Conservation (phyloP, 148 eudicot species). For the Agrostemma githago region DNA sequence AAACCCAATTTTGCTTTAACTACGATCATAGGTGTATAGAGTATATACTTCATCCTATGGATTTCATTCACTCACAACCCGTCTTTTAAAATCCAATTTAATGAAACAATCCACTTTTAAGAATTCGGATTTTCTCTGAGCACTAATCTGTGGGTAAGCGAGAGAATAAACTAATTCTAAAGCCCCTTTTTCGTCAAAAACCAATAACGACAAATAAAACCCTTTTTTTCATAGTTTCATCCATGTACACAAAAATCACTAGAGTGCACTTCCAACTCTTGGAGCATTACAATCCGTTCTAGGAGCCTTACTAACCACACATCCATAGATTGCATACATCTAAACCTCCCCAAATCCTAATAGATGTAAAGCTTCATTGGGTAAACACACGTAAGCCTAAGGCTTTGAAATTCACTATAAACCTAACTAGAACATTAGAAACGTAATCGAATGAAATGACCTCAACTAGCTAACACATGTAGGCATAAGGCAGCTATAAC, state of each 20-base stretch:
- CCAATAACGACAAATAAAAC: background rate
- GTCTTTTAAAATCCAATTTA: background rate
- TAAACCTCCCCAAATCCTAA: background rate
- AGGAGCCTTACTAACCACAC: background rate
- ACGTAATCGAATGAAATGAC: too few species aligned
- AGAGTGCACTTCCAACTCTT: background rate
- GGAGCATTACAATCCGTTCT: background rate
- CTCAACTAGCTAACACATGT: too few species aligned
- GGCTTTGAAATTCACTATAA: background rate
- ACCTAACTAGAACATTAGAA: slow-evolving; percentile 4
- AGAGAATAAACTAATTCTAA: background rate
- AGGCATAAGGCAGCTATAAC: background rate
- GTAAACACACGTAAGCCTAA: background rate
- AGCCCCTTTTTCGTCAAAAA: background rate
- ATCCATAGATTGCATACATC: background rate
- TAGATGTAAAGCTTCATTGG: background rate
- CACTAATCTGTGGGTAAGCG: background rate
- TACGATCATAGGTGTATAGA: too few species aligned
- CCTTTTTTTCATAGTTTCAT: background rate
- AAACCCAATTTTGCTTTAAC: background rate
- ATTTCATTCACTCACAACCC: background rate
- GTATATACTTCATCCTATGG: too few species aligned
- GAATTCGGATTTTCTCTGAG: background rate
- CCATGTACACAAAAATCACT: background rate
- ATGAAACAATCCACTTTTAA: background rate